Base-by-base conservation (phyloP, 2,329 filamentous ascomycete species). In the Cytospora piceae region DNA sequence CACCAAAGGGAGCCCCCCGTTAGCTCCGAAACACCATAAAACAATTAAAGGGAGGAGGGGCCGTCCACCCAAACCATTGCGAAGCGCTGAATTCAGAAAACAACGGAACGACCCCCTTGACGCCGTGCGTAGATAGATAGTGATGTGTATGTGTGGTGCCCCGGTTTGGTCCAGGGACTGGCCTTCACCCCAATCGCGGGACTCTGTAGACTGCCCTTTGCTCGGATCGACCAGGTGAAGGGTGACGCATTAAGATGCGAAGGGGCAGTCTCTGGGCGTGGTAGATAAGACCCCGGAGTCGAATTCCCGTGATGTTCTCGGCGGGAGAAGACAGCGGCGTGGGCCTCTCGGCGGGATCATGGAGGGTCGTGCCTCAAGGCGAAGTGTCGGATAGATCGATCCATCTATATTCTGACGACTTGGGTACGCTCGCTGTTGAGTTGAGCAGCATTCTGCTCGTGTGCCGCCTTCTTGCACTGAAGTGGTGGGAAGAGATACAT, bases 401-500 rank as follows among this genome's bases (percentile, higher is more conserved):
- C 11, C 22, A 22, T 37, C 24, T 61, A 67, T 61, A 52, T 63
- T 80, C 91, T 94, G 81, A 98, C 95, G 73, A 96, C 93, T 70
- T 94, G 90, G 56, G 95, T 99, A 75, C 94, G 86, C 84, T 99
- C 94, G 65, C 89, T 87, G 79, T 97, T 92, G 75, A 99, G 83
- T 81, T 96, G 94, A 70, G 93, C 91, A 67, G 93, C 92, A 77
- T 99, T 99, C 71, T 93, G 89, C 77, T 96, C 93, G 79, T 97
- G 93, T 57, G 92, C 94, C 78, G 97, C 93, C 83, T 96, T 95
- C 85, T 97, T 97, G 85, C 94, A 97, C 87, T 90, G 51, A 7
- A n/a, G 9, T 4, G 12, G 15, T 46, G 51, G 31, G 56, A 14
- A 39, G 14, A 24, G n/a, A 61, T 65, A 68, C 24, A 57, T 32